Evolutionary conservation across 352 stramenopile species (phyloP).

Genomic region (Pythium sp.): DNA sequence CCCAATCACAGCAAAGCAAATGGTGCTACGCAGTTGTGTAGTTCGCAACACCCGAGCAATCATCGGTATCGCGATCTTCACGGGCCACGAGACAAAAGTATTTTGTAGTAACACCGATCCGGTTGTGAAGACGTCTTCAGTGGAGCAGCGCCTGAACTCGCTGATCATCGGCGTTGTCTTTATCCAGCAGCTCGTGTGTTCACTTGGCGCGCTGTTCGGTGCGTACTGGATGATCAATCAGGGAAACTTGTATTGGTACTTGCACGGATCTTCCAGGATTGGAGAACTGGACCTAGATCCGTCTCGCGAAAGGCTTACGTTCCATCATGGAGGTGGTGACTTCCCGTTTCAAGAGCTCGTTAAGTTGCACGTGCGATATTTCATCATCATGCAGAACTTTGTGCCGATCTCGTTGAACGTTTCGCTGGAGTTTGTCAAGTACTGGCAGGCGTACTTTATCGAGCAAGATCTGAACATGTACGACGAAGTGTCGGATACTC

Average conservation of each 20-base stretch:
- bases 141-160: slow-evolving; percentile 67
- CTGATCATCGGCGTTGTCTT: slow-evolving; percentile 74
- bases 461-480: slow-evolving; percentile 91
- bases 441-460: slow-evolving; percentile 95
- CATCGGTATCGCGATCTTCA: slow-evolving; percentile 88
- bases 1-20: slow-evolving; percentile 83
- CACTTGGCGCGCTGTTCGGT: slow-evolving; percentile 59
- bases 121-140: slow-evolving; percentile 74
- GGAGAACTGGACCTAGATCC: neutral
- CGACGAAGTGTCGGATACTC: slow-evolving; percentile 87
- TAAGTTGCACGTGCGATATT: slow-evolving; percentile 89
- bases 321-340: slow-evolving; percentile 9
- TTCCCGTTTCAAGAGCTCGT: slow-evolving; percentile 61
- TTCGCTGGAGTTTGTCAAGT: slow-evolving; percentile 95
- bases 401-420: slow-evolving; percentile 99
- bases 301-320: neutral
- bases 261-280: slow-evolving; percentile 19
- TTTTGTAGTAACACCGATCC: slow-evolving; percentile 81
- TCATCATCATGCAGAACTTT: slow-evolving; percentile 98
- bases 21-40: slow-evolving; percentile 87
- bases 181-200: slow-evolving; percentile 73
- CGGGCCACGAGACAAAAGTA: slow-evolving; percentile 82
- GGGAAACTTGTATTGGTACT: slow-evolving; percentile 68
- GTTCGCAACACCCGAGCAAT: slow-evolving; percentile 85
- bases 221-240: slow-evolving; percentile 67